phyloP scores from a whole-genome alignment of 805 yeast species.

The Myxozyma geophila region DNA sequence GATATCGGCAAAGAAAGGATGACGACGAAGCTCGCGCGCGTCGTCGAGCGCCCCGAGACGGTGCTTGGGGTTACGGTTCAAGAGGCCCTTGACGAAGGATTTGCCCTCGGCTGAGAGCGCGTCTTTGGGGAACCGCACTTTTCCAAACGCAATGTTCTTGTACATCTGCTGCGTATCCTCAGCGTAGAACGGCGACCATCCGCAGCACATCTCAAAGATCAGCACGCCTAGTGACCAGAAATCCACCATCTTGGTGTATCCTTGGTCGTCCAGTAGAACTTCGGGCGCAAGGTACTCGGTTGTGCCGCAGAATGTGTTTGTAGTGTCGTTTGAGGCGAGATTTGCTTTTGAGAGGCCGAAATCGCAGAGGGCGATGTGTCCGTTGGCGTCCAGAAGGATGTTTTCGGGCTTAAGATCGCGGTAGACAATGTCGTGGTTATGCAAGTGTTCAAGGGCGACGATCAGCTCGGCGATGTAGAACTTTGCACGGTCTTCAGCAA shows the following conservation, averaged over 20 bases:
- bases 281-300: slow-evolving; percentile 98
- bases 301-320: slow-evolving; percentile 97
- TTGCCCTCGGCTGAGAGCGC: slow-evolving; percentile 92
- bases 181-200: slow-evolving; percentile 99
- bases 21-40: slow-evolving; percentile 89
- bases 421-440: slow-evolving; percentile 93
- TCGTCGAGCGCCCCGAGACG: slow-evolving; percentile 89
- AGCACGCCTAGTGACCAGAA: slow-evolving; percentile 98
- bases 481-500: slow-evolving; percentile 90
- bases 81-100: slow-evolving; percentile 90
- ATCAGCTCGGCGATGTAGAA: slow-evolving; percentile 96
- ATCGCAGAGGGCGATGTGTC: slow-evolving; percentile 96
- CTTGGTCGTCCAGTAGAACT: slow-evolving; percentile 90
- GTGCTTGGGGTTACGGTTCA: slow-evolving; percentile 95
- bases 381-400: slow-evolving; percentile 91
- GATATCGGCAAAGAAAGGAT: slow-evolving; percentile 87
- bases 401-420: slow-evolving; percentile 98
- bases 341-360: slow-evolving; percentile 96
- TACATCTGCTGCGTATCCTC: slow-evolving; percentile 99
- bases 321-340: slow-evolving; percentile 77
- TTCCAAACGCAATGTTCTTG: slow-evolving; percentile 97
- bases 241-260: slow-evolving; percentile 98
- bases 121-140: slow-evolving; percentile 95
- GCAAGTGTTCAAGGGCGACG: slow-evolving; percentile 89
- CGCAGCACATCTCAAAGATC: slow-evolving; percentile 98